Conservation (phyloP, 2,329 filamentous ascomycete species). For the Colletotrichum phormii region DNA sequence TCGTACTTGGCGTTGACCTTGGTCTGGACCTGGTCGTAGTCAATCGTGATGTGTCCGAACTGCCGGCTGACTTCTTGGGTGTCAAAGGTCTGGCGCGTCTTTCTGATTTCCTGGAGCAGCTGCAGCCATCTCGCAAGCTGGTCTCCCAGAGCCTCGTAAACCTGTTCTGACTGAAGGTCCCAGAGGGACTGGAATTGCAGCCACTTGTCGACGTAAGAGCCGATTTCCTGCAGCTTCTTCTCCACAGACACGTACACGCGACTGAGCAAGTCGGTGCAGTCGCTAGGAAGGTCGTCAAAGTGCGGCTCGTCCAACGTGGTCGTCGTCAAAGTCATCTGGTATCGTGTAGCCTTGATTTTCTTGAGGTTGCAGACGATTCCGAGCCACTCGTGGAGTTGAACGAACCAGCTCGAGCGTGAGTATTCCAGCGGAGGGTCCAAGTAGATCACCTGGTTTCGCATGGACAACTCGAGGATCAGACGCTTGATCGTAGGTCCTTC, state of each 20-base stretch:
- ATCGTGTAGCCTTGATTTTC: slow-evolving; percentile 94
- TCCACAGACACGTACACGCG: slow-evolving; percentile 88
- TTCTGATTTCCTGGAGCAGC: slow-evolving; percentile 95
- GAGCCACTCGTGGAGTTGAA: slow-evolving; percentile 93
- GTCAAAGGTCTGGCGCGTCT: slow-evolving; percentile 95
- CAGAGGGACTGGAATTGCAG: slow-evolving; percentile 98
- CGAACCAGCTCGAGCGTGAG: slow-evolving; percentile 92
- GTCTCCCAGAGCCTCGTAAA: slow-evolving; percentile 92
- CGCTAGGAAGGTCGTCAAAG: slow-evolving; percentile 86
- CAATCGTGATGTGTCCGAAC: slow-evolving; percentile 94
- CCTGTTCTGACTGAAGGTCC: slow-evolving; percentile 96
- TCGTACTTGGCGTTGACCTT: slow-evolving; percentile 99
- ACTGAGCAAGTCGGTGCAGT: slow-evolving; percentile 83
- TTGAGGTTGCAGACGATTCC: slow-evolving; percentile 91
- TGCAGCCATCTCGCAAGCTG: slow-evolving; percentile 94
- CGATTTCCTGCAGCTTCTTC: slow-evolving; percentile 82
- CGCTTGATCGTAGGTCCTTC: slow-evolving; percentile 75
- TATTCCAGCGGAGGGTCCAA: slow-evolving; percentile 93
- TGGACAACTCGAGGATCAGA: slow-evolving; percentile 91
- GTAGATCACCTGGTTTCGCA: slow-evolving; percentile 98
- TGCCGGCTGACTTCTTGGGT: slow-evolving; percentile 93
- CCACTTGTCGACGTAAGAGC: slow-evolving; percentile 95
- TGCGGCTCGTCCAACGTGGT: slow-evolving; percentile 72
- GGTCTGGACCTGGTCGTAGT: slow-evolving; percentile 98
- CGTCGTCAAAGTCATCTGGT: slow-evolving; percentile 87